phyloP scores from a whole-genome alignment of 257 asterid genomes.

The Nicotiana sylvestris region DNA sequence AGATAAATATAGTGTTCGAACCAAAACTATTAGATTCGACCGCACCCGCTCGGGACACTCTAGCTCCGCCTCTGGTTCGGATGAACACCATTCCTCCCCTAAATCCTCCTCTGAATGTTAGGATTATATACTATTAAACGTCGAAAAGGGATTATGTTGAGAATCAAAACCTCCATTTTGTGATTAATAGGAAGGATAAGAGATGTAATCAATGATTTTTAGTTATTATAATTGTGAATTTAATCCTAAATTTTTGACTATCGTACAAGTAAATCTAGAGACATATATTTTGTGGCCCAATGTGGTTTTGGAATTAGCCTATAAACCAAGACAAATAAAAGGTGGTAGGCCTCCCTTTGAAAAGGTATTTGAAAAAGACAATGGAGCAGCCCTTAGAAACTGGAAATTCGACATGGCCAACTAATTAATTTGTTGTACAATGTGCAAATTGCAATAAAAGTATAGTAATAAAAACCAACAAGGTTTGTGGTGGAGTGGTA shows the following conservation, averaged over 20 bases:
- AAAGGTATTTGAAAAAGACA: not conserved
- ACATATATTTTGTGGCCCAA: not conserved
- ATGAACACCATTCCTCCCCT: too few species aligned
- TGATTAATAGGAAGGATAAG: not conserved
- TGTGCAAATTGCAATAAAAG: not conserved
- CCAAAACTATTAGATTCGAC: too few species aligned
- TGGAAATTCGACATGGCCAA: not conserved
- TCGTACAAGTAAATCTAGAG: not conserved
- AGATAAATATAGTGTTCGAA: too few species aligned
- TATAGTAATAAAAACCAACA: not conserved
- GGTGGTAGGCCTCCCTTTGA: not conserved
- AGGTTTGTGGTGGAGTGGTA: too few species aligned
- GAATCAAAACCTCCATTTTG: not conserved
- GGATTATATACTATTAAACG: not conserved
- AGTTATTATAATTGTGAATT: not conserved
- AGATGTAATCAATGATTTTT: not conserved
- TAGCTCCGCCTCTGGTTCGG: too few species aligned
- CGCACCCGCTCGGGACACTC: too few species aligned
- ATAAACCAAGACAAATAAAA: not conserved
- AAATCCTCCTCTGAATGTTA: too few species aligned
- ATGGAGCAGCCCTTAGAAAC: not conserved
- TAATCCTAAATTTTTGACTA: not conserved
- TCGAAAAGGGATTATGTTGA: not conserved
- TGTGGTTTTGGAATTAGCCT: not conserved
- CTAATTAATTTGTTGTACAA: slow-evolving; percentile 4